A percentile compares a stretch with the other conserved stretches of the same genome.
phyloP scores from a whole-genome alignment of 2,329 filamentous ascomycete genomes.

The Diatrype stigma region DNA sequence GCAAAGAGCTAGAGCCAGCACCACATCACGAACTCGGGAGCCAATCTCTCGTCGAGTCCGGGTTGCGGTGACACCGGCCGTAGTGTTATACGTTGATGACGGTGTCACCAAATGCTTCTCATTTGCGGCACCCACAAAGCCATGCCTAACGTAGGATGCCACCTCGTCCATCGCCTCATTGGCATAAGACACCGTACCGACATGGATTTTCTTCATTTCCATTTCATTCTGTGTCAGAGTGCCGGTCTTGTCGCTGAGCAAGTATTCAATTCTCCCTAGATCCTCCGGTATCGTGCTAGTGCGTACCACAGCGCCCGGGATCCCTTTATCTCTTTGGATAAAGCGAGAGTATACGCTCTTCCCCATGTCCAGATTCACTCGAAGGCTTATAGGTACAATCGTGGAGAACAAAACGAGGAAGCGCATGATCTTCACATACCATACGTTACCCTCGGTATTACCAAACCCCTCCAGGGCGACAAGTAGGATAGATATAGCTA shows the following conservation, averaged over 20 bases:
- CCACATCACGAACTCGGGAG: conserved; percentile 85
- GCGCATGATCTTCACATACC: conserved; percentile 98
- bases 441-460: conserved; percentile 60
- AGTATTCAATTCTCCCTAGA: conserved; percentile 89
- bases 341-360: conserved; percentile 96
- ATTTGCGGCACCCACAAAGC: conserved; percentile 55
- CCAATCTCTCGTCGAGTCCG: conserved; percentile 91
- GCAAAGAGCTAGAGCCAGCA: conserved; percentile 86
- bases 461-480: conserved; percentile 84
- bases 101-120: conserved; percentile 64
- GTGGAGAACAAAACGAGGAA: conserved; percentile 98
- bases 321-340: conserved; percentile 86
- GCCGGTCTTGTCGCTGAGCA: conserved; percentile 97
- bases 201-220: conserved; percentile 98
- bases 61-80: conserved; percentile 61
- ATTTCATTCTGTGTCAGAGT: conserved; percentile 97
- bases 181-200: conserved; percentile 95
- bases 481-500: conserved; percentile 80
- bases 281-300: conserved; percentile 98
- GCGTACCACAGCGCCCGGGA: conserved; percentile 86
- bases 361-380: conserved; percentile 94
- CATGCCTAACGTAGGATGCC: conserved; percentile 76
- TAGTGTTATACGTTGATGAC: conserved; percentile 64
- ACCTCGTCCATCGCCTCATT: conserved; percentile 99
- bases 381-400: conserved; percentile 93